Conservation (phyloP, 1,139 yeast genomes). For the Geotrichum candidum region DNA sequence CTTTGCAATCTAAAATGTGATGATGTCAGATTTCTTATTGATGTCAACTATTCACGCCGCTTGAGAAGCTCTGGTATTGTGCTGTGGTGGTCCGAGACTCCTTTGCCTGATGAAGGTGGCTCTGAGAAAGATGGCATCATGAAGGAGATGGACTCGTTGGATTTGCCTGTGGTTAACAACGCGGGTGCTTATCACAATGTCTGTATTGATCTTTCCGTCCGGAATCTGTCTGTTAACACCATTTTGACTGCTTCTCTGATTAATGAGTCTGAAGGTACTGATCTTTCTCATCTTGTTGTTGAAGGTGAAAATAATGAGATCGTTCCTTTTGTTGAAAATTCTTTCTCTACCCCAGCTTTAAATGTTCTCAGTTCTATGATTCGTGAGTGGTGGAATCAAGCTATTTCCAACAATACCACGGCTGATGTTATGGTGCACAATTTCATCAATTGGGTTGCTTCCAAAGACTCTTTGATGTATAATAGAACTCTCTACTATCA, state of each 20-base stretch:
- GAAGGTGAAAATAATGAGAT: constrained; percentile 25
- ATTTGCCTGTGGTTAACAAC: constrained; percentile 66
- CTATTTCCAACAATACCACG: constrained; percentile 56
- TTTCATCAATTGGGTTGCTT: constrained; percentile 83
- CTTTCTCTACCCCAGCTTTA: constrained; percentile 76
- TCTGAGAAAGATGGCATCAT: constrained; percentile 52
- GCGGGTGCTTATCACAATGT: constrained; percentile 77
- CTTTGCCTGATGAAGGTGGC: constrained; percentile 85
- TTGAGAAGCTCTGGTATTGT: constrained; percentile 60
- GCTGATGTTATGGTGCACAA: constrained; percentile 85
- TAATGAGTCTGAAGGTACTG: constrained; percentile 88
- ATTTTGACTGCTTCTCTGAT: constrained; percentile 76
- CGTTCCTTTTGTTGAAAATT: constrained; percentile 43
- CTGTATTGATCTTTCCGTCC: constrained; percentile 72
- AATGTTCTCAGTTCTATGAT: constrained; percentile 66
- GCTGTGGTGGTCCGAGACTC: constrained; percentile 88
- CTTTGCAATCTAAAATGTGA: constrained; percentile 76
- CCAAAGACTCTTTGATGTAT: constrained; percentile 63
- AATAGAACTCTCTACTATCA: constrained; percentile 80
- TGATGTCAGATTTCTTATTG: constrained; percentile 73
- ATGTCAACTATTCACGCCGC: constrained; percentile 78
- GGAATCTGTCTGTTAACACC: constrained; percentile 78
- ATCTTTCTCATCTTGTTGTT: constrained; percentile 53
- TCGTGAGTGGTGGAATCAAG: constrained; percentile 93
- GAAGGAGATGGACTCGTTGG: constrained; percentile 52